A percentile compares a stretch with the other conserved stretches of the same genome.
Conservation (phyloP, 768 basidiomycete genomes). For the Macrolepiota fuliginosa region DNA sequence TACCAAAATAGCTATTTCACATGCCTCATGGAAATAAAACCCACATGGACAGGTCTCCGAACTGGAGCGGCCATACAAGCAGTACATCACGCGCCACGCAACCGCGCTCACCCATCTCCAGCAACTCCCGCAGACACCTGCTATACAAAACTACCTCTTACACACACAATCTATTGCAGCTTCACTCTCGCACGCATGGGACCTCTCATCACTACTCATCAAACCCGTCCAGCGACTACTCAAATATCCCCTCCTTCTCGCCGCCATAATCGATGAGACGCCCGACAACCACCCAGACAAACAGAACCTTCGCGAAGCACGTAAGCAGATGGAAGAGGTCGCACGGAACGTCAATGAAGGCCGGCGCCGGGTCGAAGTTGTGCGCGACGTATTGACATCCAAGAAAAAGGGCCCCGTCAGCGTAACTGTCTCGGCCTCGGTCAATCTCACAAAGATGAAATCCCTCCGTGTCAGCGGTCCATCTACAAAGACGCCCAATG, state of each 20-base stretch:
- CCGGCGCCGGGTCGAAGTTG: constrained; percentile 71
- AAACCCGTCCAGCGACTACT: constrained; percentile 96
- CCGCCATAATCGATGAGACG: constrained; percentile 73
- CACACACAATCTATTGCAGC: constrained; percentile 67
- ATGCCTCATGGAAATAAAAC: background rate
- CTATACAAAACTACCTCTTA: constrained; percentile 63
- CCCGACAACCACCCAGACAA: constrained; percentile 69
- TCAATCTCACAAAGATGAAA: constrained; percentile 63
- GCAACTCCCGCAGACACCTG: constrained; percentile 46
- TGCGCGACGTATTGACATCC: constrained; percentile 66
- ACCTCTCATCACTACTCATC: constrained; percentile 90
- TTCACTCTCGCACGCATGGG: constrained; percentile 83
- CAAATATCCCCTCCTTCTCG: constrained; percentile 88
- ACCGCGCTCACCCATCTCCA: constrained; percentile 68
- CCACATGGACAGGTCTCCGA: constrained; percentile 51
- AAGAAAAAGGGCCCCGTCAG: constrained; percentile 33
- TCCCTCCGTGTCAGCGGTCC: constrained; percentile 34
- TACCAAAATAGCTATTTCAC: background rate
- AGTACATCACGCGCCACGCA: constrained; percentile 80
- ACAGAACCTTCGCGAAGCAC: constrained; percentile 49
- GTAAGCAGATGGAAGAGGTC: constrained; percentile 64
- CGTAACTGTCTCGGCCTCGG: constrained; percentile 50
- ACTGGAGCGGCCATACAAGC: constrained; percentile 70
- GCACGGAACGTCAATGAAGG: constrained; percentile 79
- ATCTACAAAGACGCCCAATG: constrained; percentile 16